phyloP scores from a whole-genome alignment of 2,329 filamentous ascomycete species.

The Monilinia laxa region DNA sequence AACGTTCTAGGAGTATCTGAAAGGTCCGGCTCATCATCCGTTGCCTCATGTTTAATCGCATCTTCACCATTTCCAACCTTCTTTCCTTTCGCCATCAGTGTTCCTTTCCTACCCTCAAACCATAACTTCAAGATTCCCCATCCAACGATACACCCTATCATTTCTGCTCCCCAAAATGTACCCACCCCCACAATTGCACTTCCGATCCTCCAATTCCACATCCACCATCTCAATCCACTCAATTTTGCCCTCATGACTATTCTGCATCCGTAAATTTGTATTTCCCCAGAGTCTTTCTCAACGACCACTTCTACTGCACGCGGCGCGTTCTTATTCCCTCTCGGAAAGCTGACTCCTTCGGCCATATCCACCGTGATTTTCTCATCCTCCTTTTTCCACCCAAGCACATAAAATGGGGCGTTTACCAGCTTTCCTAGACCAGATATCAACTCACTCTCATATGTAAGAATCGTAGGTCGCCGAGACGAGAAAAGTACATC shows the following conservation, averaged over 20 bases:
- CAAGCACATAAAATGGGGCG: conserved; percentile 68
- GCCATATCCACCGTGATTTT: conserved; percentile 68
- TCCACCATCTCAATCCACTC: conserved; percentile 74
- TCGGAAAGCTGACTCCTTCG: conserved; percentile 66
- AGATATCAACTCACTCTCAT: conserved; percentile 68
- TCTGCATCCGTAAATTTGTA: conserved; percentile 73
- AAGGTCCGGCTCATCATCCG: conserved; percentile 39
- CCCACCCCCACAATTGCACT: conserved; percentile 67
- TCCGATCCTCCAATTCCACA: conserved; percentile 78
- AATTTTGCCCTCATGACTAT: conserved; percentile 74
- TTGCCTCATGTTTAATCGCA: conserved; percentile 19
- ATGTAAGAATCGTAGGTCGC: conserved; percentile 75
- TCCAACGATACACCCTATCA: conserved; percentile 62
- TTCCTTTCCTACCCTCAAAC: conserved; percentile 29
- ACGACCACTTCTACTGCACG: conserved; percentile 49
- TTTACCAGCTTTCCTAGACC: conserved; percentile 59
- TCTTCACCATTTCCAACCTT: conserved; percentile 19
- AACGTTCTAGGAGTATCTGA: conserved; percentile 49
- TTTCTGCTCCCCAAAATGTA: conserved; percentile 75
- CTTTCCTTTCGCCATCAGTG: conserved; percentile 34
- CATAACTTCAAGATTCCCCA: conserved; percentile 54
- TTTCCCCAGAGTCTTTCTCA: conserved; percentile 47
- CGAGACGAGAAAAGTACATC: conserved; percentile 61
- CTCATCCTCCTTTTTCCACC: conserved; percentile 62
- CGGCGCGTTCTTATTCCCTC: conserved; percentile 46